Conservation (phyloP, 2,329 filamentous ascomycete genomes). For the Colletotrichum destructivum region DNA sequence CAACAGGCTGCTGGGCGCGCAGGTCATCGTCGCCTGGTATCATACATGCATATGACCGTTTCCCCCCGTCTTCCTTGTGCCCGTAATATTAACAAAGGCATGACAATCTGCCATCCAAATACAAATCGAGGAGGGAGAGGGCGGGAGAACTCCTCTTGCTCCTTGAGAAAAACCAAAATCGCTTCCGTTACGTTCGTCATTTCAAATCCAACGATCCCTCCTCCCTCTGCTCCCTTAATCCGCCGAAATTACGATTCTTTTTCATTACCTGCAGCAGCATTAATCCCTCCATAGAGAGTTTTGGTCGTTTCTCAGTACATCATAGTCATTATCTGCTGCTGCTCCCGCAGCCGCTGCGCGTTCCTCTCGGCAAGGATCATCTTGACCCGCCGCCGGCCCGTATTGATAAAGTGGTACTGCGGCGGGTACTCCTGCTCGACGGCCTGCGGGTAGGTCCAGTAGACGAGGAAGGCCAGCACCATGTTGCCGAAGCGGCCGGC, state of each 20-base stretch:
- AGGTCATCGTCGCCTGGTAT: conserved; percentile 27
- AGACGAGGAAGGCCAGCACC: conserved; percentile 52
- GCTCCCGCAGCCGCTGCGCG: conserved; percentile 29
- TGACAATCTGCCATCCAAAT: background rate
- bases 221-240: too few species aligned
- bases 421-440: conserved; percentile 56
- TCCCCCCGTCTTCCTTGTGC: conserved; percentile 10
- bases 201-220: background rate
- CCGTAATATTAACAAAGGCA: background rate
- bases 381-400: conserved; percentile 37
- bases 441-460: conserved; percentile 59
- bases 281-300: background rate
- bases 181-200: background rate
- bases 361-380: conserved; percentile 39
- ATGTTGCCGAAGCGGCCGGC: conserved; percentile 45
- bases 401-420: conserved; percentile 40
- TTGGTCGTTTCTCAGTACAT: conserved; percentile 15
- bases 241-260: background rate
- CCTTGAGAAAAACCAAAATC: background rate
- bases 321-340: conserved; percentile 38
- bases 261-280: background rate
- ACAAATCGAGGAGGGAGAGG: too few species aligned
- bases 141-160: too few species aligned
- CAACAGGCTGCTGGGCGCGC: conserved; percentile 35
- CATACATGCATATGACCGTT: background rate